Base-by-base conservation (phyloP, 306 rosid genomes). In the Myrica gale region DNA sequence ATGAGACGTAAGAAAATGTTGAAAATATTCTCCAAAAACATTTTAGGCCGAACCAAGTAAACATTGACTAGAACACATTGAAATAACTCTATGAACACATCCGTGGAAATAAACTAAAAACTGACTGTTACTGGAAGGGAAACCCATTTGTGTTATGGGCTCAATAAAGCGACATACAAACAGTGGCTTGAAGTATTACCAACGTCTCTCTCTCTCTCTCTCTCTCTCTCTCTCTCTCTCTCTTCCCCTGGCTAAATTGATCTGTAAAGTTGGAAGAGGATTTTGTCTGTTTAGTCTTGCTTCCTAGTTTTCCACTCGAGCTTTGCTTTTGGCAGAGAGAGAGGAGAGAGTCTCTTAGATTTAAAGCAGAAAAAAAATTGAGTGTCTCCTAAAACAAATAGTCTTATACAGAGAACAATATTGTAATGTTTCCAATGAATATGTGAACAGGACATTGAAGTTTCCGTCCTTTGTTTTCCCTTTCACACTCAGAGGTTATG, bases 401-500 rank as follows among this genome's bases (percentile, higher is more conserved):
- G 9, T 9, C 19, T 16, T 55, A 55, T 32, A 32, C 37, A 32
- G 37, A 32, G 37, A 32, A 32, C 37, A 32, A 32, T 2, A 32
- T 32, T 32, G 3, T 21, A 55, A 55, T 26, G 19, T 55, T 16
- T 57, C 44, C 17, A 60, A 73, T 50, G 21, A 50, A 54, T 55
- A 69, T 58, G 52, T 60, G 72, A 44, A 42, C 44, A 2, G 5
- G 58, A 51, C 72, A 43, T 73, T 21, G 83, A 88, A 88, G 90
- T 83, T 69, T 84, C 83, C 76, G 82, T 76, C 54, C 79, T 54
- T 67, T 32, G 37, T 32, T 32, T 32, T 32, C 3, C 42, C 26
- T 74, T 26, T 69, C 72, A 37, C 17, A 46, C n/a, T n/a, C 12
- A 7, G 47, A 12, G 70, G 20, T 41, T 51, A 16, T 63, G 45